Base-by-base conservation (phyloP, 257 asterid species). In the Nicotiana sylvestris region DNA sequence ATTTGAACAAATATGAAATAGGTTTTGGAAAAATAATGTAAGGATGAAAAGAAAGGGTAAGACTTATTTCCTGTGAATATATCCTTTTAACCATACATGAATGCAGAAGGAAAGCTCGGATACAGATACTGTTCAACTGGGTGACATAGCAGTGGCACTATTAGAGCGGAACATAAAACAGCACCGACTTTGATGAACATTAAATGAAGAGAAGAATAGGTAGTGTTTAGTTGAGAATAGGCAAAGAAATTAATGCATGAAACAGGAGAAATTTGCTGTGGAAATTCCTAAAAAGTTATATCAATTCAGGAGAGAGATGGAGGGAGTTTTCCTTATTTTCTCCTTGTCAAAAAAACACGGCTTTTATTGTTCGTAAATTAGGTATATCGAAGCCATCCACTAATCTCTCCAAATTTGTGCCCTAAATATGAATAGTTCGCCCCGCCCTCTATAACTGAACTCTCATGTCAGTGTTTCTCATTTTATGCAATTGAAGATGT, bases 401-500 rank as follows among this genome's bases (percentile, higher is more conserved):
- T 5, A 70, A 70, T 70, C 35, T 43, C 78, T 70, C 57, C 35
- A 70, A 43, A 68, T 43, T 11, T 43, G 35, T 10, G 58, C 78
- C 33, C 58, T 25, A 70, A 65, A 43, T 39, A n/a, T 46, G 46
- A 69, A 69, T 49, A 10, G n/a, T 39, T 69, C 5, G 32, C 18
- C 77, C 32, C 10, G n/a, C n/a, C 29, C 77, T 69, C 77, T 39
- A 69, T 69, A 39, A 69, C 77, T n/a, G 33, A 69, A n/a, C n/a
- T 68, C 21, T 29, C 57, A 25, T 55, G 21, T 10, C 57, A 39
- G 12, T 69, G n/a, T 69, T 30, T n/a, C 33, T 39, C 57, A n/a
- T 69, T 69, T 69, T 69, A 11, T 12, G 61, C 33, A 11, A 25
- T 72, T 72, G 37, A 72, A 46, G 15, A 46, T 25, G 79, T 5